Evolutionary conservation across 371 early-diverging fungal genomes (phyloP).

Genomic region (Apophysomyces sp.): DNA sequence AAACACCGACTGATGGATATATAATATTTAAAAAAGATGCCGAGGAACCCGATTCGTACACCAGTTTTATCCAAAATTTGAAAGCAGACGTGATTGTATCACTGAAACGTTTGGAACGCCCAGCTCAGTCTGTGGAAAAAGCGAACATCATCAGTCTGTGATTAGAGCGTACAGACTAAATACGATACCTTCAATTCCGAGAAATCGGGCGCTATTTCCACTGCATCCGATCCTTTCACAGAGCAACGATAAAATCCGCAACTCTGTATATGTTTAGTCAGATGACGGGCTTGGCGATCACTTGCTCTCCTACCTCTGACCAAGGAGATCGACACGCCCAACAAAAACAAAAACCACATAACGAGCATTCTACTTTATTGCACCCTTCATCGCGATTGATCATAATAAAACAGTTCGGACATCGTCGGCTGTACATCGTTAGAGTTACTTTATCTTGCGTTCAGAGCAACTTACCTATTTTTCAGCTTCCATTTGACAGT

Average conservation of each 20-base stretch:
- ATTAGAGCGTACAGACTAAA: background rate
- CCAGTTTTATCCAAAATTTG: background rate
- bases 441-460: background rate
- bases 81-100: background rate
- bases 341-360: constrained; percentile 73
- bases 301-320: constrained; percentile 27
- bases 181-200: constrained; percentile 2
- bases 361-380: constrained; percentile 76
- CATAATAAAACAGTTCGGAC: constrained; percentile 74
- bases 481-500: constrained; percentile 50
- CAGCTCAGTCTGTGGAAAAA: background rate
- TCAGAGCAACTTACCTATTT: constrained; percentile 5
- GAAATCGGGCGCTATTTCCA: background rate
- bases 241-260: constrained; percentile 34
- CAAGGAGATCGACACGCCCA: constrained; percentile 57
- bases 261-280: constrained; percentile 9
- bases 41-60: background rate
- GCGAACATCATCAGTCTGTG: background rate
- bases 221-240: background rate
- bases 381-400: constrained; percentile 84
- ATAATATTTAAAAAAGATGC: background rate
- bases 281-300: background rate
- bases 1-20: too few species aligned
- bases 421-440: constrained; percentile 44
- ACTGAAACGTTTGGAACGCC: background rate